Evolutionary conservation across 1,284 basidiomycete species (phyloP), one percentile per base, ranked within the genome.

Genomic region (Leccinum holopus): DNA sequence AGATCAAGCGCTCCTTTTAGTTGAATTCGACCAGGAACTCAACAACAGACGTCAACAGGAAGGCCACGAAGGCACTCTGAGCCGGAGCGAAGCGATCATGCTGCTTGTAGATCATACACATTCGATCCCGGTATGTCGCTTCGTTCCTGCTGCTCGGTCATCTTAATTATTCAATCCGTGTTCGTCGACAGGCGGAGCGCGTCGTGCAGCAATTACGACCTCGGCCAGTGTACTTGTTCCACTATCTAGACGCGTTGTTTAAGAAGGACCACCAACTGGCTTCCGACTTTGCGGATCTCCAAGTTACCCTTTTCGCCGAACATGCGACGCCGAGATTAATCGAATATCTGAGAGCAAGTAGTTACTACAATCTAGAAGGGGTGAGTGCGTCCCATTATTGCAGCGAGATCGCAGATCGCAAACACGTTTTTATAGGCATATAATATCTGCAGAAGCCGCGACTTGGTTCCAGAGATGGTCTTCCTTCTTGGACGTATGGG

Each of bases 401-500:
- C 37, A 44, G 49, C 28, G n/a, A 49, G 41, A 55, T 55, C 3
- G 51, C 30, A 44, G n/a, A 64, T 47, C 2, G 18, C 18, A 49
- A 9, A 49, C 18, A 49, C 5, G 2, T 6, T 39, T 35, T 5
- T 62, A 0, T 68, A 95, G 88, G 96, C 97, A n/a, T 97, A 95
- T 76, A 78, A 84, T 56, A 87, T 95, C 16, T 98, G 95, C 74
- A 87, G 89, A 69, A 84, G 88, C 63, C 85, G 88, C 44, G 95
- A 97, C 70, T 85, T 94, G 49, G 95, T 99, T 0, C 87, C 88
- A 0, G 97, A 99, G 78, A 97, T 97, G 92, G 97, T 99, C 7
- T 99, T 98, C 79, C 82, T 99, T 1, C 87, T 99, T 0, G 97
- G 97, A 0, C 87, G 94, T 10, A 98, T 98, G 91, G 97, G 97